Percentiles rank a stretch among this genome's conserved stretches.
Evolutionary conservation across 176 grass and related monocot genomes (phyloP).

Genomic region (Canna indica): DNA sequence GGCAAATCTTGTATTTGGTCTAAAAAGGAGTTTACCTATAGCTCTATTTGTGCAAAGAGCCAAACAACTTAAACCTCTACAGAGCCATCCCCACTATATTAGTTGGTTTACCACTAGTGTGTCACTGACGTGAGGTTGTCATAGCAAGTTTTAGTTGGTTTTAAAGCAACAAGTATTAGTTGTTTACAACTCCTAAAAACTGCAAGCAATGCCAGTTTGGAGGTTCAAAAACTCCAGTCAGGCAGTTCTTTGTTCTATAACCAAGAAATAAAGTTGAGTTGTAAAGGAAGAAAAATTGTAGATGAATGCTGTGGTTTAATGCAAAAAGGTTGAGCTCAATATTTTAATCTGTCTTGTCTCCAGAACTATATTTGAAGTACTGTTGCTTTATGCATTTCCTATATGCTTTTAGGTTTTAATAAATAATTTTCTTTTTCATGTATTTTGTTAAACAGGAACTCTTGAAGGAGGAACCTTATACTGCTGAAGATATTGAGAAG

Average conservation of each 20-base stretch:
- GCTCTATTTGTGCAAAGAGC: too few species aligned
- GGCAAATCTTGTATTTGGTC: not conserved
- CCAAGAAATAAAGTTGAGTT: not conserved
- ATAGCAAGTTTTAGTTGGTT: not conserved
- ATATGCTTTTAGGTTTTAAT: not conserved
- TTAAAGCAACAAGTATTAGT: not conserved
- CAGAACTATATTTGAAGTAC: not conserved
- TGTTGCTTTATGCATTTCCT: not conserved
- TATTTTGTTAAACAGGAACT: slow-evolving; percentile 41
- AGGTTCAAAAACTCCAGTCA: not conserved
- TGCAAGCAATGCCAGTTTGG: not conserved
- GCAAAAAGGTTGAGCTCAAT: not conserved
- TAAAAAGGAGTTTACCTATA: too few species aligned
- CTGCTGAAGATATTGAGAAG: slow-evolving; percentile 65
- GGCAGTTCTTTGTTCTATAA: not conserved
- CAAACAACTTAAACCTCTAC: too few species aligned
- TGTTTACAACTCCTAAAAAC: not conserved
- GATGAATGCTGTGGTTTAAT: not conserved
- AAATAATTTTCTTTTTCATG: slow-evolving; percentile 10
- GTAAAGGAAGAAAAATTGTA: not conserved
- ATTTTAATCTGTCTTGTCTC: not conserved
- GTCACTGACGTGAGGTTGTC: not conserved
- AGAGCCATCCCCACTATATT: not conserved
- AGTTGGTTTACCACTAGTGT: not conserved
- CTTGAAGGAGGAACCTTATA: slow-evolving; percentile 72